These are phyloP conservation scores for Teratosphaeria destructans DNA, from an alignment of 2,329 filamentous ascomycete genomes.

Conservation along the genomic window DNA sequence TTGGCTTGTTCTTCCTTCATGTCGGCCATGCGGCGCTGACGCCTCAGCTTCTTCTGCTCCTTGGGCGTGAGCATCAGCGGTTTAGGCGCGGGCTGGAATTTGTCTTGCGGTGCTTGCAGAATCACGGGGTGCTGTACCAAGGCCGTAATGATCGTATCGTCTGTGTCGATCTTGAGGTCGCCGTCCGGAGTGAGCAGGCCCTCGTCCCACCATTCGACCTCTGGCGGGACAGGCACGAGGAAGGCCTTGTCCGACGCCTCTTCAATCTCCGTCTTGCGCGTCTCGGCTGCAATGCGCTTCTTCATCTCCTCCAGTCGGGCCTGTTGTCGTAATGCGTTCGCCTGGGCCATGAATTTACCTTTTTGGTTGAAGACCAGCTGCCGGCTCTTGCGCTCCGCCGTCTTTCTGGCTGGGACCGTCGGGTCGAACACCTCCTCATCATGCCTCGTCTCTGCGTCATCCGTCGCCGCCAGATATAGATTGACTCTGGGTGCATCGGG, in stretches of 20 bases:
- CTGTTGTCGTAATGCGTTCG: conserved; percentile 76
- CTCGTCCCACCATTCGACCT: conserved; percentile 97
- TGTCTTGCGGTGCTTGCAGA: conserved; percentile 84
- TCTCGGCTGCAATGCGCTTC: conserved; percentile 76
- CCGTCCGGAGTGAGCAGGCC: conserved; percentile 57
- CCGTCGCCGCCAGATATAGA: conserved; percentile 22
- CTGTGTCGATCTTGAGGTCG: conserved; percentile 52
- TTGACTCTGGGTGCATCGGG: conserved; percentile 33
- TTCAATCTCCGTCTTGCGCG: conserved; percentile 84
- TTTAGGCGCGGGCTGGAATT: conserved; percentile 66
- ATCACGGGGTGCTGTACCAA: conserved; percentile 90
- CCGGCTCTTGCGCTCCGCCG: conserved; percentile 57
- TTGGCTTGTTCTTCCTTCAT: conserved; percentile 95
- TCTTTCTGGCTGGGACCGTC: conserved; percentile 55
- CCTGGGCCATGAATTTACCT: conserved; percentile 94
- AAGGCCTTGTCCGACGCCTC: conserved; percentile 91
- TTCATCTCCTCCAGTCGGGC: conserved; percentile 90
- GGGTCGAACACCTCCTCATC: conserved; percentile 36
- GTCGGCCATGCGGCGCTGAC: conserved; percentile 83
- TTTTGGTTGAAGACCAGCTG: conserved; percentile 86
- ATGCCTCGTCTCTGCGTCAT: conserved; percentile 28
- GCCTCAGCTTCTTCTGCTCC: conserved; percentile 82
- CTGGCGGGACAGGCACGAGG: conserved; percentile 70
- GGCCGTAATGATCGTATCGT: conserved; percentile 79
- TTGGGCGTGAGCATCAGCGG: conserved; percentile 85